phyloP scores from a whole-genome alignment of 1,284 basidiomycete species.

The Cryptococcus sp. region DNA sequence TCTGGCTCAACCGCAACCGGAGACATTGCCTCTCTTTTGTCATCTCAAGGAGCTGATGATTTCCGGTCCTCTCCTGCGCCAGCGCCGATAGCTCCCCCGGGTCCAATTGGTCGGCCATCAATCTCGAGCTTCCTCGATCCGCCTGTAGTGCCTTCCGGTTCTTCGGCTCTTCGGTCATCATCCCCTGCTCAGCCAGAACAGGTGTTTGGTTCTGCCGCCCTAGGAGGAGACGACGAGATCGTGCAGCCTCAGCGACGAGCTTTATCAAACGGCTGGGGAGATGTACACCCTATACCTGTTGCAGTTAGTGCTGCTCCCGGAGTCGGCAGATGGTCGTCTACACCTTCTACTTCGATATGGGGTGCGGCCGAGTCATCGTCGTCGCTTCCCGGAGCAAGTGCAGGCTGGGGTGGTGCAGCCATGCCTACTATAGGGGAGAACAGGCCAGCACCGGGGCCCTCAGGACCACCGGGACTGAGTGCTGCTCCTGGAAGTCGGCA shows the following conservation, averaged over 20 bases:
- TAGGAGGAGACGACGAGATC: constrained; percentile 44
- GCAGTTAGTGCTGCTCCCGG: constrained; percentile 29
- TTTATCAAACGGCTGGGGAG: constrained; percentile 28
- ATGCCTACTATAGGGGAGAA: constrained; percentile 20
- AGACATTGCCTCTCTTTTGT: constrained; percentile 15
- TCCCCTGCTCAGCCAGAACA: constrained; percentile 35
- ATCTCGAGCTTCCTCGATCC: constrained; percentile 5
- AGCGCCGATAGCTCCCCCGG: constrained; percentile 24
- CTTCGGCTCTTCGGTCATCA: constrained; percentile 12
- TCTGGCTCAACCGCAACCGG: constrained; percentile 8
- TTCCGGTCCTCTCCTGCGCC: constrained; percentile 18
- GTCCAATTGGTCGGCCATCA: constrained; percentile 28
- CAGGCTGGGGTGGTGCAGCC: constrained; percentile 15
- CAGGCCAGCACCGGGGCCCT: constrained; percentile 3
- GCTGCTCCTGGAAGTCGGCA: not conserved
- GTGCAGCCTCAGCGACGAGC: constrained; percentile 31
- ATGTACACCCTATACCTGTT: constrained; percentile 11
- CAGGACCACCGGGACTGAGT: constrained; percentile 6
- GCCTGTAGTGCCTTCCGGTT: constrained; percentile 14
- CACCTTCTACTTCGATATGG: constrained; percentile 29
- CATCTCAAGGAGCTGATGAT: constrained; percentile 15
- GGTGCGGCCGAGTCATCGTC: constrained; percentile 9
- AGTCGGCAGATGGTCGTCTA: constrained; percentile 35
- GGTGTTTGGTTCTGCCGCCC: constrained; percentile 43
- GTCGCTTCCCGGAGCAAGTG: not conserved